Base-by-base conservation (phyloP, 2,329 filamentous ascomycete species). In the Monosporascus sp. region DNA sequence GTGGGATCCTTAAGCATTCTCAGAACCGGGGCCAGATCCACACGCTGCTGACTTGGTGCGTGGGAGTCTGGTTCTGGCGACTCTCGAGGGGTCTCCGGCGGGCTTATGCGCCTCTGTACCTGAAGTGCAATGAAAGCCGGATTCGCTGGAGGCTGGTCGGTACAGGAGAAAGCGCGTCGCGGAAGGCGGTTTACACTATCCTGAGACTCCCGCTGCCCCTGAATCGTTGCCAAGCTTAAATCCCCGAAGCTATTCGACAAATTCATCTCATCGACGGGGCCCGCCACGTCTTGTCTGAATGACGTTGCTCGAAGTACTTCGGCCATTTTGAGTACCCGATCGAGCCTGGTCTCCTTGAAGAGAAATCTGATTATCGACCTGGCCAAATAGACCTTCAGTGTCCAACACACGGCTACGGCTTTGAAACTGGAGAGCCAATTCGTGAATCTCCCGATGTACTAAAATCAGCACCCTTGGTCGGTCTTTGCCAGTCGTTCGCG, bases 91-190 rank as follows among this genome's bases (percentile, higher is more conserved):
- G 62, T 60, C 24, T 53, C 49, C 39, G 55, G 52, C 6, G 66
- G 61, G 1, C 57, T 63, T 18, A 63, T 53, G 20, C 57, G 52
- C 8, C 51, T 50, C 49, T 60, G 57, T 48, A 50, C 51, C 18
- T 58, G 54, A 46, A 57, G 43, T 11, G 53, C 56, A 17, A 54
- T 48, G 25, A 58, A 58, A 5, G 51, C 51, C 6, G 63, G 50
- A 5, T 60, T 57, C 22, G 52, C 56, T 46, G 57, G 56, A 6
- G 58, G 45, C 22, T 63, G 58, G 54, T 68, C 64, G 51, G 60
- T 58, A 37, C 62, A 59, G 15, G 66, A 60, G 57, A 66, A 67
- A 27, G 66, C 66, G 25, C 66, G 63, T 46, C 66, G 64, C 37
- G 66, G 65, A 18, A 52, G 55, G 8, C 59, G 58, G 45, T 57